Evolutionary conservation across 2,329 filamentous ascomycete species (phyloP), one percentile per base, ranked within the genome.

Genomic region (Pseudogymnoascus sp.): DNA sequence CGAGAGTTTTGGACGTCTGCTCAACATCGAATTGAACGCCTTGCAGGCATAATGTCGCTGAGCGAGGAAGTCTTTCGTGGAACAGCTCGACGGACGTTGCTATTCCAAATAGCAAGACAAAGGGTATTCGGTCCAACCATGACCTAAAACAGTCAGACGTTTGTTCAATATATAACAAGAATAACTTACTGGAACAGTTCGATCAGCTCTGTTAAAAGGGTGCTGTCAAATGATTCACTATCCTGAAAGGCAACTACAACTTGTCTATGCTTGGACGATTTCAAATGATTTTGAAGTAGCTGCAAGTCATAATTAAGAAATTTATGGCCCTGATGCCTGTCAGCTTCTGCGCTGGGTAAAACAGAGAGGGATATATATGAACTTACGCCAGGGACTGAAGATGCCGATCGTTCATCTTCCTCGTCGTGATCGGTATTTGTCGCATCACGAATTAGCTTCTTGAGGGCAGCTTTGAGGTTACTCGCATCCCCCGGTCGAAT

Each of bases 71-170:
- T 14, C 90, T 83, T 61, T 89, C 87, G 71, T 92, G 88, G 65
- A 95, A 87, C 35, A 91, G 84, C 66, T 93, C 89, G 35, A 92
- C 84, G 1, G 90, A 93, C 0, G 91, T 95, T 28, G 90, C 90
- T 62, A 96, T 84, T 43, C 90, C 90, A 69, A 95, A 90, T 1
- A 96, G 78, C 1, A 92, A 78, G 1, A 89, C 84, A 66, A 95
- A 92, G 0, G 88, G 88, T 56, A 95, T 89, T 24, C 89, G 87
- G 67, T 89, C 84, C 7, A 84, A 82, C 89, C 90, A 95, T 41
- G 82, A 84, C 65, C 83, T 80, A 62, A 24, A 46, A 24, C 22
- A 53, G 37, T 66, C 12, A 70, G 33, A 22, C 19, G 40, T 35
- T 14, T 7, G 11, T 46, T 37, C 43, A 59, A 61, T 38, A 14